A percentile compares a stretch with the other conserved stretches of the same genome.
Evolutionary conservation across 192 early-diverging fungal genomes (phyloP).

Genomic region (Backusella psychrophila): DNA sequence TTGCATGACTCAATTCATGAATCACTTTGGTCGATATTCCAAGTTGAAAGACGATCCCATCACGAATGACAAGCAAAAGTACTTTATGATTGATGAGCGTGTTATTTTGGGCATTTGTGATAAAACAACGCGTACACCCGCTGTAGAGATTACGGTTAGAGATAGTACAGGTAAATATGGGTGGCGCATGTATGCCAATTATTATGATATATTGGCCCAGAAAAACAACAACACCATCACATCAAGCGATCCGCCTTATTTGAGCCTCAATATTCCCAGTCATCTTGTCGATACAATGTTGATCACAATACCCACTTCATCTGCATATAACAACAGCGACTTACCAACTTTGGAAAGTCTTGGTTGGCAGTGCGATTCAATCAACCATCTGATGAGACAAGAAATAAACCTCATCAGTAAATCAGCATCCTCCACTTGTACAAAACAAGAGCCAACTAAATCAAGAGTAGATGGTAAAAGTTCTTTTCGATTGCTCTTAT

Average conservation of each 20-base stretch:
- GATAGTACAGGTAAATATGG: slow-evolving; percentile 69
- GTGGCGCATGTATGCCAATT: slow-evolving; percentile 58
- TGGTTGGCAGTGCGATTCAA: slow-evolving; percentile 24
- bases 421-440: not conserved
- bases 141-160: slow-evolving; percentile 56
- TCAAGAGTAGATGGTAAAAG: slow-evolving; percentile 13
- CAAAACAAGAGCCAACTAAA: slow-evolving; percentile 34
- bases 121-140: not conserved
- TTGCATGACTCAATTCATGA: slow-evolving; percentile 64
- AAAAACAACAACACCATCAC: not conserved
- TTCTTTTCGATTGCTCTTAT: slow-evolving; percentile 58
- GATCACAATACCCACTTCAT: not conserved
- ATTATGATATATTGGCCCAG: slow-evolving; percentile 32
- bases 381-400: slow-evolving; percentile 20
- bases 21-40: slow-evolving; percentile 61
- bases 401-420: slow-evolving; percentile 5
- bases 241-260: not conserved
- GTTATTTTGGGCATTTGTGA: slow-evolving; percentile 67
- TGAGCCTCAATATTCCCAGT: not conserved
- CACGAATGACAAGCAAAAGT: slow-evolving; percentile 42
- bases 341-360: slow-evolving; percentile 34
- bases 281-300: not conserved
- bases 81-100: slow-evolving; percentile 66
- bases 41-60: not conserved
- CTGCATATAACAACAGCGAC: slow-evolving; percentile 7